Evolutionary conservation across 371 early-diverging fungal genomes (phyloP).

Genomic region (Mortierella sp.): DNA sequence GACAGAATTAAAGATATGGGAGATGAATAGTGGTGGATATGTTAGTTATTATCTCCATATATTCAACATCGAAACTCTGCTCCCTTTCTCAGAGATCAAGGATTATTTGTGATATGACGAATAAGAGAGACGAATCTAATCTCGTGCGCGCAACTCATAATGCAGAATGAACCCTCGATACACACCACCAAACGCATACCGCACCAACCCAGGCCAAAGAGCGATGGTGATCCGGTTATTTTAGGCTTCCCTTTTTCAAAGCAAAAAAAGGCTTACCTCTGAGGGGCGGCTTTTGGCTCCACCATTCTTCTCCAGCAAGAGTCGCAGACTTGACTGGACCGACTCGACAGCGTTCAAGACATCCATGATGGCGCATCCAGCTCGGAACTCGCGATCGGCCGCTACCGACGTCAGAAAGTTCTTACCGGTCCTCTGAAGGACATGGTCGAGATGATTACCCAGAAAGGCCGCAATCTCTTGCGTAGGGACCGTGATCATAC

Average conservation of each 20-base stretch:
- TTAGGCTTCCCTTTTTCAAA: background rate
- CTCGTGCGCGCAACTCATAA: background rate
- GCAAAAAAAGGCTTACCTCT: conserved; percentile 25
- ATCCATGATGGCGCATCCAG: conserved; percentile 58
- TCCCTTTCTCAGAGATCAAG: conserved; percentile 1
- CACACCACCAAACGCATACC: background rate
- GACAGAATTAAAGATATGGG: background rate
- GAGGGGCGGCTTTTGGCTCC: conserved; percentile 18
- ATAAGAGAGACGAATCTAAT: conserved; percentile 10
- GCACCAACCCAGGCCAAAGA: conserved; percentile 1
- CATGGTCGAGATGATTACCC: conserved; percentile 52
- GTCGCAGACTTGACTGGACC: conserved; percentile 35
- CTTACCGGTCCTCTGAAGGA: conserved; percentile 46
- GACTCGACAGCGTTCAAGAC: conserved; percentile 50
- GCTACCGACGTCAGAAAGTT: conserved; percentile 52
- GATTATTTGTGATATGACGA: conserved; percentile 10
- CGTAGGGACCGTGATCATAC: conserved; percentile 56
- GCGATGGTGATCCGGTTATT: background rate
- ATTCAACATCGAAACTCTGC: background rate
- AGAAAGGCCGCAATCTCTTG: conserved; percentile 58
- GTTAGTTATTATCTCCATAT: background rate
- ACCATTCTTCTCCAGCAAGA: conserved; percentile 24
- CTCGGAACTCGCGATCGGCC: conserved; percentile 48
- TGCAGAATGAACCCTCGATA: background rate
- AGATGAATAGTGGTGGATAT: background rate